Base-by-base conservation (phyloP, 345 rosid species). In the Schrenkiella parvula region DNA sequence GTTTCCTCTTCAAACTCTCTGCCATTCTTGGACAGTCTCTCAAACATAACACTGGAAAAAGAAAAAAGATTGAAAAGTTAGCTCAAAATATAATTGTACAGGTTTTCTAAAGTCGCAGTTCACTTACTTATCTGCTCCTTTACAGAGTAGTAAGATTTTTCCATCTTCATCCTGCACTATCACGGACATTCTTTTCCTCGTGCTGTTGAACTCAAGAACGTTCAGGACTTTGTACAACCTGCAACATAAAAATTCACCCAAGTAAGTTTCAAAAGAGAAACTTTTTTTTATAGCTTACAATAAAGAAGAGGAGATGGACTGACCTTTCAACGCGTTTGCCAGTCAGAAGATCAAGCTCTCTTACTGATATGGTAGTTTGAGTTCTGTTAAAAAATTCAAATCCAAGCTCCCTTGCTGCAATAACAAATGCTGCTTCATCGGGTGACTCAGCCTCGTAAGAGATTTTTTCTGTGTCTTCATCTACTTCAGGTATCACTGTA, bases 401-500 rank as follows among this genome's bases (percentile, higher is more conserved):
- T 61, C 98, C 98, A 57, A 89, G 54, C 83, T 89, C 92, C 79
- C 93, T 85, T 23, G 98, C 98, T n/a, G 97, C 98, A 81, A 89
- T 86, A 72, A 93, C 98, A 76, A 93, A 90, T 10, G 98, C 93
- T 52, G 93, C 88, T 82, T 93, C 98, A 84, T 93, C 98, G 0
- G 97, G 97, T 4, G 96, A 93, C 76, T 93, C 97, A 70, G 97
- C 98, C 66, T 93, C 97, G n/a, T 93, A 93, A 8, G 87, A 71
- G 48, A 90, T 76, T 63, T 81, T 87, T 25, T 86, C 88, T 0
- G 84, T 84, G 38, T 67, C 86, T 77, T 86, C 96, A 81, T 89
- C 97, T 15, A 82, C 87, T 77, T 90, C 98, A 10, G 98, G 97
- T 62, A 93, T 86, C 52, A 96, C 98, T 4, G 97, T 93, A 57